A percentile compares a stretch with the other conserved stretches of the same genome.
These are phyloP conservation scores for Cryphonectria radicalis DNA, from an alignment of 2,329 filamentous ascomycete genomes.

Conservation along the genomic window DNA sequence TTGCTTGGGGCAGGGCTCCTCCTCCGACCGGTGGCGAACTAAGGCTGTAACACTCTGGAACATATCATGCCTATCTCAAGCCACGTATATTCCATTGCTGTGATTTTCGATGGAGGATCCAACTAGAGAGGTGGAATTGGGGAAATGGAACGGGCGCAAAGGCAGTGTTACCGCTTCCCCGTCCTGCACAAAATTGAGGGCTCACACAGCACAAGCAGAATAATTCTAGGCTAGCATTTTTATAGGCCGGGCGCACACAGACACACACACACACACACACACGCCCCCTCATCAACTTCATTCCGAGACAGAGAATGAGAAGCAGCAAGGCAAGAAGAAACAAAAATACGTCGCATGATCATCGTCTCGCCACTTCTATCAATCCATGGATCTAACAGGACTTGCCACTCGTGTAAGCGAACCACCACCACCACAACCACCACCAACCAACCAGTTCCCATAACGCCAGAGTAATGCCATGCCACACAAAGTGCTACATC, in stretches of 20 bases:
- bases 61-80: not conserved
- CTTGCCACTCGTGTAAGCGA: not conserved
- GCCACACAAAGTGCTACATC: not conserved
- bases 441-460: not conserved
- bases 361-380: not conserved
- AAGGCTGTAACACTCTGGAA: slow-evolving; percentile 13
- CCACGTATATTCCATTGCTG: not conserved
- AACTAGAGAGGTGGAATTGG: not conserved
- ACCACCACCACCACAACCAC: not conserved
- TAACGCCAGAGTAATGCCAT: not conserved
- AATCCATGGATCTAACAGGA: not conserved
- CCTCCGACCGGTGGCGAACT: slow-evolving; percentile 22
- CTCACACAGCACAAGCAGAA: not conserved
- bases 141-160: not conserved
- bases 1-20: slow-evolving; percentile 38
- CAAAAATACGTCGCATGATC: not conserved
- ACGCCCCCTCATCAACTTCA: not conserved
- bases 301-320: not conserved
- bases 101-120: not conserved
- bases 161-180: not conserved
- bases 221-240: not conserved
- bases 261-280: too few species aligned
- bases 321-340: not conserved
- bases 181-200: not conserved
- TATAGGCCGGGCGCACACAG: too few species aligned